These are phyloP conservation scores for Solanum pimpinellifolium DNA, from an alignment of 257 asterid species.

Conservation along the genomic window DNA sequence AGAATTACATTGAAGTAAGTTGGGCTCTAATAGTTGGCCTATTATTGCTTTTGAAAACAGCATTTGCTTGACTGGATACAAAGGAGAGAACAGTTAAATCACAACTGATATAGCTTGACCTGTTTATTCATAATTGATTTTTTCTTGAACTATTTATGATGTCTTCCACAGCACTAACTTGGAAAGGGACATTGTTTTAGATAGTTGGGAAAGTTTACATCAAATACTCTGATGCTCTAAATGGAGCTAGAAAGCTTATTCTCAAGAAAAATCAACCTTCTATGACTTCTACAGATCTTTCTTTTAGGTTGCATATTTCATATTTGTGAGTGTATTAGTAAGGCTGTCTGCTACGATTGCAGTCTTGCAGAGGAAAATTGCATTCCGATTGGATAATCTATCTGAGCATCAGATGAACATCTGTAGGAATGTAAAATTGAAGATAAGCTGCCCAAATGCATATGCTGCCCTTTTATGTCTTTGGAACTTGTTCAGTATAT, in stretches of 20 bases:
- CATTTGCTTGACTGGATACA: not conserved
- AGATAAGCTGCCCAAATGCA: not conserved
- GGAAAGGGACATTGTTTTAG: not conserved
- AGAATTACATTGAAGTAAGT: not conserved
- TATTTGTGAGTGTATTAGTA: not conserved
- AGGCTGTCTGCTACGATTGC: not conserved
- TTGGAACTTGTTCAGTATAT: not conserved
- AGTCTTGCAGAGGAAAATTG: not conserved
- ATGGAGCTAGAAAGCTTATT: not conserved
- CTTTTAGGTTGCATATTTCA: not conserved
- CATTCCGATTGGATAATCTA: not conserved
- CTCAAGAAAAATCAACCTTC: not conserved
- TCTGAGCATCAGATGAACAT: not conserved
- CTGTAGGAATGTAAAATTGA: not conserved
- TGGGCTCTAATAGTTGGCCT: not conserved
- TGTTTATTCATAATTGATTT: not conserved
- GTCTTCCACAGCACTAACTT: not conserved
- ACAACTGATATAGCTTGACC: not conserved
- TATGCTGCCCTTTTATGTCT: not conserved
- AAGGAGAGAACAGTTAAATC: not conserved
- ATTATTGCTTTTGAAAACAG: not conserved
- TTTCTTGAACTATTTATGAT: not conserved
- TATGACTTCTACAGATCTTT: not conserved
- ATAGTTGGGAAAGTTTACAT: not conserved
- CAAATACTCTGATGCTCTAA: not conserved